These are phyloP conservation scores for Tylopilus rubrobrunneus DNA, from an alignment of 768 basidiomycete genomes.

Conservation along the genomic window DNA sequence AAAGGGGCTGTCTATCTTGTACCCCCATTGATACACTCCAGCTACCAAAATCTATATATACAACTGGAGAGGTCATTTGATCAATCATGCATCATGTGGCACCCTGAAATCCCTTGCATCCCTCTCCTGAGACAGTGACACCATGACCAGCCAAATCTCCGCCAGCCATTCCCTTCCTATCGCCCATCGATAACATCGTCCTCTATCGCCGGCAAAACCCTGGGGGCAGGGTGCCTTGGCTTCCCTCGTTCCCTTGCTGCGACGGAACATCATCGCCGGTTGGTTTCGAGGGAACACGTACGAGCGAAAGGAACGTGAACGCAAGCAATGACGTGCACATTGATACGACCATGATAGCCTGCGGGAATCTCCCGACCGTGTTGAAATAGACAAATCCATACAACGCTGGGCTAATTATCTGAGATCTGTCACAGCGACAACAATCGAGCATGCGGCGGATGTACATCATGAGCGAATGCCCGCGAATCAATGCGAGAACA, in stretches of 20 bases:
- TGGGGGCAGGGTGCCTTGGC: not conserved
- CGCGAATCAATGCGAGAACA: not conserved
- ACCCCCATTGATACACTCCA: not conserved
- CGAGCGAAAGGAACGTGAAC: slow-evolving; percentile 43
- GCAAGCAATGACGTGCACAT: slow-evolving; percentile 38
- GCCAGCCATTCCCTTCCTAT: not conserved
- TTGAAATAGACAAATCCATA: slow-evolving; percentile 69
- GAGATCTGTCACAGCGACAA: slow-evolving; percentile 39
- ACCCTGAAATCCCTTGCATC: no score
- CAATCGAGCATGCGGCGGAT: not conserved
- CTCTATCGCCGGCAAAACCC: not conserved
- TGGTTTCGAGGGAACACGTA: slow-evolving; percentile 35
- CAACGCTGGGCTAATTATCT: slow-evolving; percentile 66
- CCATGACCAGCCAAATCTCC: not conserved
- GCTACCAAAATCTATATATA: not conserved
- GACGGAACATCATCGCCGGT: not conserved
- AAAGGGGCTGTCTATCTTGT: not conserved
- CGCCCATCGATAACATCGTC: slow-evolving; percentile 1
- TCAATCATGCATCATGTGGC: no score
- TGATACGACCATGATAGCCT: slow-evolving; percentile 64
- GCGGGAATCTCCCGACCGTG: slow-evolving; percentile 68
- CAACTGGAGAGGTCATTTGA: not conserved
- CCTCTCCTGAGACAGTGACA: no score
- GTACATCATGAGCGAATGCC: not conserved
- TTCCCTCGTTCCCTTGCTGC: slow-evolving; percentile 1